Percentiles rank a stretch among this genome's conserved stretches.
phyloP scores from a whole-genome alignment of 75 land plant genomes.

The Cupressus sempervirens region DNA sequence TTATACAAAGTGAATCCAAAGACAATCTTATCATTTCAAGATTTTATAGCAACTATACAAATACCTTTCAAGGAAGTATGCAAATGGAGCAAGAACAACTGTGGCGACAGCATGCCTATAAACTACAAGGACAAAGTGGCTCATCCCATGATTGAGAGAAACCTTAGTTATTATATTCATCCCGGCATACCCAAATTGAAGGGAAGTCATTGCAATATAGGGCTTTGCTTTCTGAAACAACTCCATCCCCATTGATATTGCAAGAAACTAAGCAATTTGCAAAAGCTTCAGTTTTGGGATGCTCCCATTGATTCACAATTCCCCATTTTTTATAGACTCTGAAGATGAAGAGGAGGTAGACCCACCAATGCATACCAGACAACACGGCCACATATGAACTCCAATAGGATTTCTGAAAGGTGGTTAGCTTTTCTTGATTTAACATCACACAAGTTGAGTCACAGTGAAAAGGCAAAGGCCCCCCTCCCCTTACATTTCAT shows the following conservation, averaged over 20 bases:
- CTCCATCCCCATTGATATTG: background rate
- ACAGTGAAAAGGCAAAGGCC: too few species aligned
- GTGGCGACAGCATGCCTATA: constrained; percentile 58
- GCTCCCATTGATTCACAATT: background rate
- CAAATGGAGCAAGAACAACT: constrained; percentile 51
- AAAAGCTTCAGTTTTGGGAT: background rate
- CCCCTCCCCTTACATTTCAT: background rate
- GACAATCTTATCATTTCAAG: too few species aligned
- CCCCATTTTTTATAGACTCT: background rate
- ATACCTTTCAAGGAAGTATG: constrained; percentile 53
- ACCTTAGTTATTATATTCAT: constrained; percentile 40
- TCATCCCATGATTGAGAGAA: constrained; percentile 51
- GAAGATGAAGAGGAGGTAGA: background rate
- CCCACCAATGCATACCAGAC: too few species aligned
- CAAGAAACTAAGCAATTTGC: background rate
- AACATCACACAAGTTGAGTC: background rate
- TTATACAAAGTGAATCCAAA: too few species aligned
- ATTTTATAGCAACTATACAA: background rate
- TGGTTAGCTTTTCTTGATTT: background rate
- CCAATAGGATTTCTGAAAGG: background rate
- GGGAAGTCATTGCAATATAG: constrained; percentile 23
- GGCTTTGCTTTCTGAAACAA: constrained; percentile 20
- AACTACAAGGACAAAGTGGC: constrained; percentile 42
- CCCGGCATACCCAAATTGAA: constrained; percentile 48
- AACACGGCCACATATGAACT: background rate